phyloP scores from a whole-genome alignment of 2,329 filamentous ascomycete species.

The Setomelanomma holmii region DNA sequence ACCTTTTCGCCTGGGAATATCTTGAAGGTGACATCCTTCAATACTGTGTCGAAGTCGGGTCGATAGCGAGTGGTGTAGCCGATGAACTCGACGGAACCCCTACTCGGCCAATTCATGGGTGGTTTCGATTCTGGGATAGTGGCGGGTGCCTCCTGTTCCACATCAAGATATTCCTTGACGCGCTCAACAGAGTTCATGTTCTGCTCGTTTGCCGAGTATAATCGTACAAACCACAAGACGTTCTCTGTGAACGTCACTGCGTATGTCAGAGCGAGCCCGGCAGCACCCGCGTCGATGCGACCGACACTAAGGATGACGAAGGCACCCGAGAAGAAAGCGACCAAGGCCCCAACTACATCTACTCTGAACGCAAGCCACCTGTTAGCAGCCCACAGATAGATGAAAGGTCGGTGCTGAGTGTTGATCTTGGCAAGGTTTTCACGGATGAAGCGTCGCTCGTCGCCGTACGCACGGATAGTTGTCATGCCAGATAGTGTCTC shows the following conservation, averaged over 20 bases:
- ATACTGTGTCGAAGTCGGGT: conserved; percentile 82
- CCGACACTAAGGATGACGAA: conserved; percentile 88
- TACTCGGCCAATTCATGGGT: conserved; percentile 79
- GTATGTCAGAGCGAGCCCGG: conserved; percentile 92
- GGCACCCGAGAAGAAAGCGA: conserved; percentile 90
- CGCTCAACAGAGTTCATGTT: conserved; percentile 99
- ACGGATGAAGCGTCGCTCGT: conserved; percentile 89
- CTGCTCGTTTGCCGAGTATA: conserved; percentile 95
- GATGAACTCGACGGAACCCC: conserved; percentile 86
- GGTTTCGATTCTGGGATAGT: conserved; percentile 82
- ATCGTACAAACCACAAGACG: conserved; percentile 91
- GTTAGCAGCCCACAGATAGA: conserved; percentile 96
- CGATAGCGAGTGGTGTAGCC: conserved; percentile 90
- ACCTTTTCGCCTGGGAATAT: conserved; percentile 89
- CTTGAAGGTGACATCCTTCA: conserved; percentile 84
- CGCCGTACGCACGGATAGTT: conserved; percentile 95
- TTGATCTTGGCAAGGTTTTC: conserved; percentile 92
- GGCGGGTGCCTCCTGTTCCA: conserved; percentile 87
- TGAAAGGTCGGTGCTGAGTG: conserved; percentile 88
- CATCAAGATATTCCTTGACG: conserved; percentile 94
- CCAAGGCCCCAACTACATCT: conserved; percentile 86
- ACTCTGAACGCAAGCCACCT: conserved; percentile 95
- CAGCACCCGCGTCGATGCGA: conserved; percentile 85
- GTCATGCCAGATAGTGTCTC: conserved; percentile 95
- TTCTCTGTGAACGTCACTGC: conserved; percentile 97